A percentile compares a stretch with the other conserved stretches of the same genome.
Conservation (phyloP, 192 early-diverging fungal genomes). For the Umbelopsis sp. region DNA sequence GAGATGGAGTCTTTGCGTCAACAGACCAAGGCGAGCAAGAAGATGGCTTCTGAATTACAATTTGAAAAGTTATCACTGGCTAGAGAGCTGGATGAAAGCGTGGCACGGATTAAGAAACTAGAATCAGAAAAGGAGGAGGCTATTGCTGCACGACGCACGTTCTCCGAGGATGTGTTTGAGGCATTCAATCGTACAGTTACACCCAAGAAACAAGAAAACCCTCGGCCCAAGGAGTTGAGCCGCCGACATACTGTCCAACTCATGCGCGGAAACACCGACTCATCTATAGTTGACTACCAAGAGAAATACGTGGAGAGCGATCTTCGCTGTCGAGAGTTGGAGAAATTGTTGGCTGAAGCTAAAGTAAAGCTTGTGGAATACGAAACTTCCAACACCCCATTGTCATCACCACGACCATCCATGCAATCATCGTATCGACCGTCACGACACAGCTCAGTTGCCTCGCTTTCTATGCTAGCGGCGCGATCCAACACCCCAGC, state of each 20-base stretch:
- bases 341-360: slow-evolving; percentile 43
- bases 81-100: slow-evolving; percentile 21
- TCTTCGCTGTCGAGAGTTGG: slow-evolving; percentile 42
- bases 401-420: slow-evolving; percentile 26
- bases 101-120: slow-evolving; percentile 20
- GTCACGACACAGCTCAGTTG: slow-evolving; percentile 17
- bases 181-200: slow-evolving; percentile 21
- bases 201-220: slow-evolving; percentile 1
- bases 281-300: slow-evolving; percentile 33
- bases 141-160: slow-evolving; percentile 32
- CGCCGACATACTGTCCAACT: slow-evolving; percentile 35
- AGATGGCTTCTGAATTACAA: slow-evolving; percentile 39
- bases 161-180: slow-evolving; percentile 37
- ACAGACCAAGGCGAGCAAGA: slow-evolving; percentile 29
- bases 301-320: slow-evolving; percentile 39
- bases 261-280: neutral
- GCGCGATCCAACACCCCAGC: slow-evolving; percentile 14
- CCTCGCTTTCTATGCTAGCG: slow-evolving; percentile 17
- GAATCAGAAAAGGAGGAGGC: slow-evolving; percentile 36
- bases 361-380: slow-evolving; percentile 41
- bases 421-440: slow-evolving; percentile 19
- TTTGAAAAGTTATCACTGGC: slow-evolving; percentile 35
- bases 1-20: slow-evolving; percentile 35
- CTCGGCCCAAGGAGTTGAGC: neutral
- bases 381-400: slow-evolving; percentile 19